phyloP scores from a whole-genome alignment of 148 eudicot genomes.

The Pouteria glomerata region DNA sequence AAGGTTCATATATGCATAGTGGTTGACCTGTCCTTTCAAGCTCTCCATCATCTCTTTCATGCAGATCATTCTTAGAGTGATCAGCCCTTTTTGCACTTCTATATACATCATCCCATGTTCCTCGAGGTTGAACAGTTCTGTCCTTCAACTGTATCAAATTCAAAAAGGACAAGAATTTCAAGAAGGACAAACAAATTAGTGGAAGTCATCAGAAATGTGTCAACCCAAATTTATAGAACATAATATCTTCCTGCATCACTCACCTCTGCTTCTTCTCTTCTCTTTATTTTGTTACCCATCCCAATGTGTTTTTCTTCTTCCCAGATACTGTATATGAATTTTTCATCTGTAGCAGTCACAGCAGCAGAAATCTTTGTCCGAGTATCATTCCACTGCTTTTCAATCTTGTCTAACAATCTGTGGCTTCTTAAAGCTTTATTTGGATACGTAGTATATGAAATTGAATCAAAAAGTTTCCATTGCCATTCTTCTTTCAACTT shows the following conservation, averaged over 20 bases:
- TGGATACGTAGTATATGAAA: conserved; percentile 22
- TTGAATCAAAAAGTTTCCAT: conserved; percentile 54
- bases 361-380: conserved; percentile 29
- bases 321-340: conserved; percentile 58
- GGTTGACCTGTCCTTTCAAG: conserved; percentile 97
- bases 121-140: conserved; percentile 81
- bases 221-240: neutral
- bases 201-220: neutral
- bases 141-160: conserved; percentile 69
- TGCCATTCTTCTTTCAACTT: conserved; percentile 63
- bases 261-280: conserved; percentile 89
- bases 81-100: conserved; percentile 76
- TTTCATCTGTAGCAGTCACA: conserved; percentile 31
- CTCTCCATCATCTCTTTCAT: conserved; percentile 91
- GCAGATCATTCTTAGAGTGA: conserved; percentile 59
- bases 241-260: conserved; percentile 8
- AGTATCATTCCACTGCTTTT: conserved; percentile 30
- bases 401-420: conserved; percentile 43
- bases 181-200: neutral
- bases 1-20: conserved; percentile 85
- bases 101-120: conserved; percentile 86
- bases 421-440: conserved; percentile 29
- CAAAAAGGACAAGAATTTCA: neutral
- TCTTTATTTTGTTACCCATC: conserved; percentile 39
- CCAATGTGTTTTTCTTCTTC: conserved; percentile 61